Base-by-base conservation (phyloP, 768 basidiomycete species). In the Panellus pusillus region DNA sequence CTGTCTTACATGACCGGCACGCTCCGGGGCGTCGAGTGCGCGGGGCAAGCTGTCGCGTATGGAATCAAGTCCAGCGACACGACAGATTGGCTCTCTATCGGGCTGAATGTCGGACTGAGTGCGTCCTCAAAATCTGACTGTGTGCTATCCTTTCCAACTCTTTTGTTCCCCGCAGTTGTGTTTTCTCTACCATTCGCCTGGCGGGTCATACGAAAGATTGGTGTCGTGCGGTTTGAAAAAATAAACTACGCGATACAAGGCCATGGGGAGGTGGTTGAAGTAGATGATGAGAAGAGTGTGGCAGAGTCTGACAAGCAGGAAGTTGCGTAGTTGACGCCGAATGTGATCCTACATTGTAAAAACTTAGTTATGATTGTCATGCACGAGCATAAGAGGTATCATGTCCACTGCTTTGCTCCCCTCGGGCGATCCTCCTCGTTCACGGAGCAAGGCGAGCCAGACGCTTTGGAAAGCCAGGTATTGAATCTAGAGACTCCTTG, bases 1-100 rank as follows among this genome's bases (percentile, higher is more conserved):
- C 57, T 70, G 2, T 69, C 68, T 2, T 70, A 70, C 50, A 70
- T 70, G 69, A 70, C 69, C 13, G 69, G 69, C 40, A 66, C 64
- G 5, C 61, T 70, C 32, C 66, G 69, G 24, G 69, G 69, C 14
- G 64, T 70, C 12, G 69, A 70, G 40, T 69, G 68, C 45, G 68
- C 66, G 15, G 69, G 69, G 4, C 69, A 69, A 49, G 69, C 69
- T 9, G 69, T 70, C 50, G 69, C 69, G 36, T 70, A 66, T 43
- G 69, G 68, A 1, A 66, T 70, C 53, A 70, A 70, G 53, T 70
- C 69, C 6, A 66, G 58, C 40, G 59, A 70, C 50, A 69, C 69
- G 11, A 67, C 68, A 2, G 57, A 70, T 43, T 70, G 69, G 69
- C 48, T 70, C 6, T 69, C 68, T n/a, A 67, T 70, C 38, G 69